Base-by-base conservation (phyloP, 2,329 filamentous ascomycete genomes). In the Nemania sp. region DNA sequence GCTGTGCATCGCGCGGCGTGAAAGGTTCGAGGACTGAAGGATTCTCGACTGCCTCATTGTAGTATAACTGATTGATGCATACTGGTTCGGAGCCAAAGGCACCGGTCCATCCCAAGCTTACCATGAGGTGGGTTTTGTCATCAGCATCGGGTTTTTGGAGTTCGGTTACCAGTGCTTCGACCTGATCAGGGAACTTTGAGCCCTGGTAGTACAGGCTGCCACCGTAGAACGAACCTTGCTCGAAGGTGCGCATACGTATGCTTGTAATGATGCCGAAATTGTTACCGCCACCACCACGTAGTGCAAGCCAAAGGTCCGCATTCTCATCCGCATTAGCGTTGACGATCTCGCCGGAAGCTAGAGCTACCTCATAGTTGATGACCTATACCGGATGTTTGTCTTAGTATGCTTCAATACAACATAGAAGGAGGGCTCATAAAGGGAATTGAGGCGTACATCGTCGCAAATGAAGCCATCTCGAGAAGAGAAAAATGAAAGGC, bases 51-150 rank as follows among this genome's bases (percentile, higher is more conserved):
- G 6, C 63, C 1, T 45, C 1, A 11, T 32, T 62, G n/a, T 68
- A 68, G 27, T 71, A 72, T 3, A 70, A 5, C 49, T 72, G 62
- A 20, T 68, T 68, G 18, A 60, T 27, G 13, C 62, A 20, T 13
- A 68, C 18, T 1, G 32, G 35, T 1, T 53, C 20, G 1, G 41
- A 18, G 20, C 62, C 62, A 47, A 64, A 41, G 5, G 65, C 51
- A 4, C 64, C 69, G 2, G 68, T 54, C 49, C 71, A 76, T 0
- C 69, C 71, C 6, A 72, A 47, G 53, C 70, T 73, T 3, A 75
- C 47, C 73, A 76, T 74, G 5, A 76, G 32, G 29, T 76, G 74
- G 13, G 74, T 74, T 1, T 71, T 47, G 3, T 41, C 20, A 32
- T 11, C 65, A 3, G 72, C 71, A 15, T 73, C 62, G 0, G 73